Percentiles rank a stretch among this genome's conserved stretches.
Conservation (phyloP, 2,329 filamentous ascomycete genomes). For the Aspergillus unguis region DNA sequence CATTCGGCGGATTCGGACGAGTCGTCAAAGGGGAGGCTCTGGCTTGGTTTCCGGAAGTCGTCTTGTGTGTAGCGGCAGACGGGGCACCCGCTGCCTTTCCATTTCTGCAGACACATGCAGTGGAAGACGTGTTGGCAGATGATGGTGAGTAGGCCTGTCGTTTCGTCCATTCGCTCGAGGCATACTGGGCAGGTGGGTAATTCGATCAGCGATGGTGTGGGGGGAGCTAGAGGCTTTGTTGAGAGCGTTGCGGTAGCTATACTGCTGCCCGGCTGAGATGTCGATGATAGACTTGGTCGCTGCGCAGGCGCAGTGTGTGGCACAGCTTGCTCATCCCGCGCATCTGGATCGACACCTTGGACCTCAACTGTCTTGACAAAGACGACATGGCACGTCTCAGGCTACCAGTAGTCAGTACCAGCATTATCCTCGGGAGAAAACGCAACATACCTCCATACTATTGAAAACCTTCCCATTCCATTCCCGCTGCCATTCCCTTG, state of each 20-base stretch:
- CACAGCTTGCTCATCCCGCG: conserved; percentile 52
- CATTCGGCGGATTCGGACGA: conserved; percentile 54
- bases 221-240: conserved; percentile 63
- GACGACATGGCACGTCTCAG: conserved; percentile 90
- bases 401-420: conserved; percentile 48
- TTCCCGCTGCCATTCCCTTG: conserved; percentile 74
- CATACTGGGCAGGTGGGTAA: conserved; percentile 95
- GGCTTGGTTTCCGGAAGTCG: conserved; percentile 43
- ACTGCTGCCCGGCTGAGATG: conserved; percentile 30
- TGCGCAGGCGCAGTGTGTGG: conserved; percentile 38
- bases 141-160: conserved; percentile 89
- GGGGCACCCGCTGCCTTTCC: conserved; percentile 89
- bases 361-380: conserved; percentile 92
- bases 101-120: conserved; percentile 92
- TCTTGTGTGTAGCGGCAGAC: conserved; percentile 87
- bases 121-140: conserved; percentile 98
- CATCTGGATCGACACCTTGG: conserved; percentile 56
- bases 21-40: conserved; percentile 57
- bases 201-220: conserved; percentile 81
- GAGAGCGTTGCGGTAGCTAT: conserved; percentile 48
- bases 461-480: conserved; percentile 96
- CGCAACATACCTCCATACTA: conserved; percentile 68
- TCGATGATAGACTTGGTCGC: conserved; percentile 24
- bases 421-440: background rate
- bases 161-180: conserved; percentile 97